These are phyloP conservation scores for Biscogniauxia mediterranea DNA, from an alignment of 2,329 filamentous ascomycete species.

Conservation along the genomic window DNA sequence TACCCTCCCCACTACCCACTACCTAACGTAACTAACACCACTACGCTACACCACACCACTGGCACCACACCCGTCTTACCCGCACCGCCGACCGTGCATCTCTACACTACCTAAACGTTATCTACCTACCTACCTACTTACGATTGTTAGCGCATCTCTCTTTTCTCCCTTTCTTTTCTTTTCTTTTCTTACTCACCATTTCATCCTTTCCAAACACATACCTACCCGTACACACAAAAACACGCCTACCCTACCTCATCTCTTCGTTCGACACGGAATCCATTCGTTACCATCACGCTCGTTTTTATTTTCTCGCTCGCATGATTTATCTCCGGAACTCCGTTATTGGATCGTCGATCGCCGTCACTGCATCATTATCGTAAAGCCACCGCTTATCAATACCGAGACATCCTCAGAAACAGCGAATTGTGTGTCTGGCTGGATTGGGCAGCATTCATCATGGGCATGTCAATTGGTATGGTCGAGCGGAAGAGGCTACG, in stretches of 20 bases:
- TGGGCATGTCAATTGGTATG: slow-evolving; percentile 20
- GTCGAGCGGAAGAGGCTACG: slow-evolving; percentile 28
- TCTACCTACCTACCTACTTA: neutral
- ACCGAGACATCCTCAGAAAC: neutral
- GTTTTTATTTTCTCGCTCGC: slow-evolving; percentile 1
- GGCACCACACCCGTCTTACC: neutral
- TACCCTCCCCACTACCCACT: neutral
- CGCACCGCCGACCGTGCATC: neutral
- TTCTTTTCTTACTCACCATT: neutral
- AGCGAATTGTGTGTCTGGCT: neutral
- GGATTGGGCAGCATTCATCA: neutral
- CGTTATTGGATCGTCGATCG: neutral
- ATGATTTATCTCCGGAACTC: neutral
- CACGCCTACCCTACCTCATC: no score
- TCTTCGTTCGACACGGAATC: neutral
- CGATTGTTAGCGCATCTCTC: neutral
- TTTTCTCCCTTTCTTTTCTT: neutral
- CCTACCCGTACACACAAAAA: no score
- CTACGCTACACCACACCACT: neutral
- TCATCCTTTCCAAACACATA: neutral
- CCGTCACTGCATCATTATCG: neutral
- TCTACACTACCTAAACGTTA: no score
- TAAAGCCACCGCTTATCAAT: neutral
- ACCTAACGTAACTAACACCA: neutral
- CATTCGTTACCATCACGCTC: neutral